phyloP scores from a whole-genome alignment of 768 basidiomycete genomes.

The Xerocomus brunneocitrinus region DNA sequence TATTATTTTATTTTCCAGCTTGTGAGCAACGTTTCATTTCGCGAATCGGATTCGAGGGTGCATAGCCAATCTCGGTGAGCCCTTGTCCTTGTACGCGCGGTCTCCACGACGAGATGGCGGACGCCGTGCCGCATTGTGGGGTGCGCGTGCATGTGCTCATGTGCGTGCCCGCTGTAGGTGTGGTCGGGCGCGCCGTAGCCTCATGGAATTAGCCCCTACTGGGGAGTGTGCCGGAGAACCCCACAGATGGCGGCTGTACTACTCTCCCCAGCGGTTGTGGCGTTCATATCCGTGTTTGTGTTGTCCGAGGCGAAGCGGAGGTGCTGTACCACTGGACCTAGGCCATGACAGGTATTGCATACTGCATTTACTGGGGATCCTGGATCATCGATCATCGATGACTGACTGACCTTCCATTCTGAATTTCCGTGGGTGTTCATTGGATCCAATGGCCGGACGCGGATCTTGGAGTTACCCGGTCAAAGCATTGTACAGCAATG shows the following conservation, averaged over 20 bases:
- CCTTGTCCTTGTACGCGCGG: background rate
- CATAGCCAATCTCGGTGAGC: constrained; percentile 19
- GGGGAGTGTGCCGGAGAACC: background rate
- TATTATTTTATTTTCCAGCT: background rate
- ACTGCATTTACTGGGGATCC: background rate
- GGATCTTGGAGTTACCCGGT: background rate
- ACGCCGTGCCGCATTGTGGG: background rate
- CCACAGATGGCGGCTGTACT: constrained; percentile 1
- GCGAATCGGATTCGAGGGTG: constrained; percentile 23
- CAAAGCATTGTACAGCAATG: background rate
- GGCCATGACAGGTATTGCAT: background rate
- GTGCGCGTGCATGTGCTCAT: too few species aligned
- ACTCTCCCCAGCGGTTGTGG: background rate
- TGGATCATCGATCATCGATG: background rate
- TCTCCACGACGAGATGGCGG: background rate
- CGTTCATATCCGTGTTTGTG: constrained; percentile 7
- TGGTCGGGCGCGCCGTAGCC: constrained; percentile 15
- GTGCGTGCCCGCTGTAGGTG: background rate
- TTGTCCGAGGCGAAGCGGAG: constrained; percentile 19
- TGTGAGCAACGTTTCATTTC: constrained; percentile 18
- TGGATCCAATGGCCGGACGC: background rate
- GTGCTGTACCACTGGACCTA: constrained; percentile 3
- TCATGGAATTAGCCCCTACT: constrained; percentile 14
- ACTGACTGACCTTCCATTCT: background rate
- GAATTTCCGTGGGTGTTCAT: background rate